Base-by-base conservation (phyloP, 2,329 filamentous ascomycete genomes). In the Rachicladosporium sp. region DNA sequence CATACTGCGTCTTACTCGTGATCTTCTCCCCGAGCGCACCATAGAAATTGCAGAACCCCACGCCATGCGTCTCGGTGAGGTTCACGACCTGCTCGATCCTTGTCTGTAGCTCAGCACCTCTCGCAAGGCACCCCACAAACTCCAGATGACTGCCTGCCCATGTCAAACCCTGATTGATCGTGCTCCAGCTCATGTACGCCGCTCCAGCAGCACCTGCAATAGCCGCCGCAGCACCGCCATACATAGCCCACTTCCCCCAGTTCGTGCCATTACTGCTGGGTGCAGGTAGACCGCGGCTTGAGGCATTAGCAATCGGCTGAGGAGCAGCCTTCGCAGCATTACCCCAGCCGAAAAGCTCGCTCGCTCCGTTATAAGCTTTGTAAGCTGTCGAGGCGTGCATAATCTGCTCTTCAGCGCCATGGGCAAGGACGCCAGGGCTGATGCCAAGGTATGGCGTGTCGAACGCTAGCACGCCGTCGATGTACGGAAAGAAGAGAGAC, bases 71-170 rank as follows among this genome's bases (percentile, higher is more conserved):
- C 35, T 67, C 59, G 29, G 77, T 70, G 13, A 88, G 65, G 43
- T 70, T 68, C 11, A 74, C 69, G 57, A 95, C 69, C 44, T 67
- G 71, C n/a, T 69, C 65, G 7, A 94, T 70, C 23, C 91, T 76
- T 53, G 77, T 74, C 50, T 79, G 78, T 47, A 96, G 67, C 55
- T 94, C 87, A 51, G 88, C 82, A 3, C 77, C 78, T n/a, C 84
- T 78, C 35, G 83, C 82, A 5, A 98, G 72, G 53, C 86, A 93
- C 2, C 87, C 86, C 1, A 96, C 84, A 53, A 96, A 98, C 59
- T 91, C 84, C 19, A 98, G 75, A 61, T 98, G 91, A 29, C 84
- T 91, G 10, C 81, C 77, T 10, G 84, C 84, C 87, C 88, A 96
- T 7, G 69, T 69, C 66, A 80, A 80, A 6, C 88, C 82, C 43